These are phyloP conservation scores for Puccinia hordei DNA, from an alignment of 1,284 basidiomycete genomes.

Conservation along the genomic window DNA sequence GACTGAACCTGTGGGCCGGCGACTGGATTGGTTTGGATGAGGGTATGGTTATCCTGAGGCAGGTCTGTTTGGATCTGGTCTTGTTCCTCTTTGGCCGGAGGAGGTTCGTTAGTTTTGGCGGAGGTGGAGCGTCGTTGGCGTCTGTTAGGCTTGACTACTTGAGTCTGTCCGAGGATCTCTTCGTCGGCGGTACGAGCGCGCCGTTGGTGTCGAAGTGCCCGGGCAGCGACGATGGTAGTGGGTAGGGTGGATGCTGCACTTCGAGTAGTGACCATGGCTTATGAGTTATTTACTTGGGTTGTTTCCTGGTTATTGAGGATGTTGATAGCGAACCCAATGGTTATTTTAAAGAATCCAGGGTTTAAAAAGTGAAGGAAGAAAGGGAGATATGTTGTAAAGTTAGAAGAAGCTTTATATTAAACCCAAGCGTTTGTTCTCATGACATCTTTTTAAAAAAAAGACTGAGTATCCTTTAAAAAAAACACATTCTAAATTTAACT, in stretches of 20 bases:
- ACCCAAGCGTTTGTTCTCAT: too few relatives aligned
- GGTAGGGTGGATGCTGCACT: background rate
- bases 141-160: background rate
- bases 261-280: constrained; percentile 11
- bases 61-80: background rate
- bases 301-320: too few relatives aligned
- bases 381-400: too few relatives aligned
- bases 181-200: constrained; percentile 25
- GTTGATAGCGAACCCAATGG: too few relatives aligned
- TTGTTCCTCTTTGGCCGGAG: background rate
- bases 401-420: too few relatives aligned
- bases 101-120: background rate
- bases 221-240: constrained; percentile 2
- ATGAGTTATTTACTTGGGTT: too few relatives aligned
- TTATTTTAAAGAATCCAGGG: too few relatives aligned
- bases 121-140: constrained; percentile 1
- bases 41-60: background rate
- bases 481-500: too few relatives aligned
- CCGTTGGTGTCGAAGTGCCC: constrained; percentile 3
- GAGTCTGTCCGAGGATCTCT: constrained; percentile 1
- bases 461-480: too few relatives aligned
- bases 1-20: background rate
- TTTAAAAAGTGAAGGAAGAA: too few relatives aligned
- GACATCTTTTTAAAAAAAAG: too few relatives aligned
- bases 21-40: background rate